These are phyloP conservation scores for Aspergillus pseudotamarii DNA, from an alignment of 2,329 filamentous ascomycete species.

Conservation along the genomic window DNA sequence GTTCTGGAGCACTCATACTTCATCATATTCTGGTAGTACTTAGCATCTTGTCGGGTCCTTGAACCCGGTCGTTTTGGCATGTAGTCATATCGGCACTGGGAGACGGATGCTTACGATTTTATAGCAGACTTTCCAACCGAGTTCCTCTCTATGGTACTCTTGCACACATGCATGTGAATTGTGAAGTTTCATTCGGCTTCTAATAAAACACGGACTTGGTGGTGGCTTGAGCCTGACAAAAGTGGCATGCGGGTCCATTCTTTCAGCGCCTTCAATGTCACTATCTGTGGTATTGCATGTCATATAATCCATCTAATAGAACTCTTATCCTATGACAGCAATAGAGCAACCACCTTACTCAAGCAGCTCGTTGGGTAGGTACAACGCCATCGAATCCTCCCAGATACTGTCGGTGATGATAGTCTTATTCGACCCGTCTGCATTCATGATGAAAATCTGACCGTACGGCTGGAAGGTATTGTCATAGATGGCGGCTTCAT, in stretches of 20 bases:
- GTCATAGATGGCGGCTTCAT: slow-evolving; percentile 46
- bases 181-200: neutral
- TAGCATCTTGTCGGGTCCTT: neutral
- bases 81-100: too few species aligned
- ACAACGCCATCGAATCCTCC: slow-evolving; percentile 37
- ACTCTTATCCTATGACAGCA: neutral
- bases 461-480: slow-evolving; percentile 51
- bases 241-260: neutral
- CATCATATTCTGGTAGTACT: neutral
- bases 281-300: neutral
- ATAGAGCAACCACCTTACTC: neutral
- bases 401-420: slow-evolving; percentile 33
- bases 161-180: neutral
- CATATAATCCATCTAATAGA: neutral
- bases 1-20: neutral
- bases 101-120: too few species aligned
- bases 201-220: neutral
- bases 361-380: slow-evolving; percentile 8
- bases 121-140: too few species aligned
- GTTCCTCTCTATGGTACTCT: neutral
- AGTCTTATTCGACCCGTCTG: slow-evolving; percentile 40
- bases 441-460: slow-evolving; percentile 49
- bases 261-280: neutral
- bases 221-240: neutral
- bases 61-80: neutral